phyloP scores from a whole-genome alignment of 2,329 filamentous ascomycete genomes.

The Botryotinia narcissicola region DNA sequence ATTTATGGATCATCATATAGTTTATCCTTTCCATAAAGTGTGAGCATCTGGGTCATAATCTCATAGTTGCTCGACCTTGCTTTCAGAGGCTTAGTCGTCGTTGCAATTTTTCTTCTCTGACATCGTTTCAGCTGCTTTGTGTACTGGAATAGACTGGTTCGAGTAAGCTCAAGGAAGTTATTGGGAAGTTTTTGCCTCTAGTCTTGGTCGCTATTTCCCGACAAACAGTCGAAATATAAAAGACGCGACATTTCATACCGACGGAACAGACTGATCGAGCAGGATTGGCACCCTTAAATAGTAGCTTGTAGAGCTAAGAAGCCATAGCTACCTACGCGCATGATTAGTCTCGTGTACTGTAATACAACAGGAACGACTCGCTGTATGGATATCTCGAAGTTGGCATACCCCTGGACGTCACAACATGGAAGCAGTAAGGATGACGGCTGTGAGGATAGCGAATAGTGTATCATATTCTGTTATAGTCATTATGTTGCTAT shows the following conservation, averaged over 20 bases:
- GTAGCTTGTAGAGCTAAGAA: background rate
- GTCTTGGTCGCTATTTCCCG: background rate
- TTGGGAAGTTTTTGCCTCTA: background rate
- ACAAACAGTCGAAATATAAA: background rate
- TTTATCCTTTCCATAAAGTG: background rate
- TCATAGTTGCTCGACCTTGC: slow-evolving; percentile 4
- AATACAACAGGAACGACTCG: background rate
- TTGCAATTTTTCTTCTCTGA: background rate
- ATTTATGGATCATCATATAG: background rate
- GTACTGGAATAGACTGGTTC: background rate
- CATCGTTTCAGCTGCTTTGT: background rate
- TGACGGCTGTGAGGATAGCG: background rate
- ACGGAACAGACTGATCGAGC: background rate
- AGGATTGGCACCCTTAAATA: background rate
- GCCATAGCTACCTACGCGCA: background rate
- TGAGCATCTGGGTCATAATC: slow-evolving; percentile 4
- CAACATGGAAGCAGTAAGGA: background rate
- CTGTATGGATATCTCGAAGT: slow-evolving; percentile 6
- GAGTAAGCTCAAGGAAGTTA: background rate
- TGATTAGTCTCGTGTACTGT: background rate
- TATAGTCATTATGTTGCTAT: background rate
- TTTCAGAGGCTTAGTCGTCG: background rate
- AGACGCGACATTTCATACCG: background rate
- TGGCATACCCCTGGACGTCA: slow-evolving; percentile 2
- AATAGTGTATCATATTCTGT: slow-evolving; percentile 3